A percentile compares a stretch with the other conserved stretches of the same genome.
Conservation (phyloP, 768 basidiomycete genomes). For the Boletus subparvulus region DNA sequence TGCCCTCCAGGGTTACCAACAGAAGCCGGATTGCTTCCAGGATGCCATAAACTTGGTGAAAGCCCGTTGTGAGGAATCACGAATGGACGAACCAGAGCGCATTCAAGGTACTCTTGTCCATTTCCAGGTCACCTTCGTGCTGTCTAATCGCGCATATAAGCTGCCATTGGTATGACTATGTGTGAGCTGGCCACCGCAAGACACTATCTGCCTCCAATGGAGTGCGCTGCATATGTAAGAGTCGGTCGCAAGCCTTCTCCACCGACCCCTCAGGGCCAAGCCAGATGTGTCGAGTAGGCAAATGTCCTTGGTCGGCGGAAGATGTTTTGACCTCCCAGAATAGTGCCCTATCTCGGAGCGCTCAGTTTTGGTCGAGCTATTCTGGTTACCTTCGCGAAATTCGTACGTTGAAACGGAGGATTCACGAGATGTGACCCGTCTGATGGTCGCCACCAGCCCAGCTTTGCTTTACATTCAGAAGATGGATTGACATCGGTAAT, state of each 20-base stretch:
- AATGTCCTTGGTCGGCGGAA: neutral
- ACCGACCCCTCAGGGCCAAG: constrained; percentile 30
- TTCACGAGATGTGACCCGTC: neutral
- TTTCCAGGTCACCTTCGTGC: neutral
- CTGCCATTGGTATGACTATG: constrained; percentile 74
- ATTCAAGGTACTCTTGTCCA: constrained; percentile 47
- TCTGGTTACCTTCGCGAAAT: constrained; percentile 81
- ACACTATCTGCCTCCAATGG: constrained; percentile 64
- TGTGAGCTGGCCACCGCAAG: constrained; percentile 78
- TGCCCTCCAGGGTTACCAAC: constrained; percentile 41
- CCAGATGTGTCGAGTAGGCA: constrained; percentile 53
- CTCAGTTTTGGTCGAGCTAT: constrained; percentile 85
- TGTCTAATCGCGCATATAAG: constrained; percentile 40
- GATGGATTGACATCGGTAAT: constrained; percentile 75
- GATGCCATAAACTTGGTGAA: constrained; percentile 49
- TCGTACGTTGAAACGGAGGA: constrained; percentile 47
- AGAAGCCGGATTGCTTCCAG: constrained; percentile 64
- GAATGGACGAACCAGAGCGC: constrained; percentile 59
- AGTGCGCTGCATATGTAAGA: constrained; percentile 44
- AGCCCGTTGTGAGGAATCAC: constrained; percentile 51
- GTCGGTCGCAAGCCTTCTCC: neutral
- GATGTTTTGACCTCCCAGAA: neutral
- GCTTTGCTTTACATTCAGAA: constrained; percentile 70
- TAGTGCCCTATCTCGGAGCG: constrained; percentile 73
- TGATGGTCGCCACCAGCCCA: constrained; percentile 51